A percentile compares a stretch with the other conserved stretches of the same genome.
These are phyloP conservation scores for Fomitopsis pulvina DNA, from an alignment of 768 basidiomycete genomes.

Conservation along the genomic window DNA sequence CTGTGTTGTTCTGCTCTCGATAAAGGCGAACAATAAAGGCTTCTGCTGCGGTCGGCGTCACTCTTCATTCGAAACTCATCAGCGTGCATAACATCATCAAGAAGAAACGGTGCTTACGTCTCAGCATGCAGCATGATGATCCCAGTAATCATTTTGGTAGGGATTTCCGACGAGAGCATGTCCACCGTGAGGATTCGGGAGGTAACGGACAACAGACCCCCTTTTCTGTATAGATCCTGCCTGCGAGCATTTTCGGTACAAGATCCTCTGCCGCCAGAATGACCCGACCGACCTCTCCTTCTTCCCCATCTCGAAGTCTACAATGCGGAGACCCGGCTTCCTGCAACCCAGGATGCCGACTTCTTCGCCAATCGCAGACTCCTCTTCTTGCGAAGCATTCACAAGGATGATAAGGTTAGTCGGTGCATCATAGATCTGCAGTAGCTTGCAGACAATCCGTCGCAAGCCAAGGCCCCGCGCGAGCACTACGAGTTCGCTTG, in stretches of 20 bases:
- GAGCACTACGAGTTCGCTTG: conserved; percentile 68
- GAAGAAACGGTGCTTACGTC: conserved; percentile 47
- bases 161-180: conserved; percentile 83
- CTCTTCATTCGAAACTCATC: conserved; percentile 39
- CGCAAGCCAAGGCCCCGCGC: conserved; percentile 90
- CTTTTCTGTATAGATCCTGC: conserved; percentile 78
- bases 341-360: conserved; percentile 88
- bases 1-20: conserved; percentile 80
- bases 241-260: conserved; percentile 24
- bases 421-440: conserved; percentile 90
- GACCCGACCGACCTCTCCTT: conserved; percentile 63
- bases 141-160: conserved; percentile 81
- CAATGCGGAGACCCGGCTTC: conserved; percentile 74
- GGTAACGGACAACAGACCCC: conserved; percentile 88
- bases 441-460: conserved; percentile 72
- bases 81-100: not conserved
- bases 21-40: conserved; percentile 92
- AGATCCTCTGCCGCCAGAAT: not conserved
- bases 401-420: conserved; percentile 81
- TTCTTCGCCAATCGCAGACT: conserved; percentile 87
- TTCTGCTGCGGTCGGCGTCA: conserved; percentile 78
- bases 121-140: conserved; percentile 90
- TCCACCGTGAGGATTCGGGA: conserved; percentile 94
- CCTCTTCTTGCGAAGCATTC: conserved; percentile 81
- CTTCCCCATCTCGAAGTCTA: conserved; percentile 74